Base-by-base conservation (phyloP, 306 rosid genomes). In the Dalbergia cochinchinensis region DNA sequence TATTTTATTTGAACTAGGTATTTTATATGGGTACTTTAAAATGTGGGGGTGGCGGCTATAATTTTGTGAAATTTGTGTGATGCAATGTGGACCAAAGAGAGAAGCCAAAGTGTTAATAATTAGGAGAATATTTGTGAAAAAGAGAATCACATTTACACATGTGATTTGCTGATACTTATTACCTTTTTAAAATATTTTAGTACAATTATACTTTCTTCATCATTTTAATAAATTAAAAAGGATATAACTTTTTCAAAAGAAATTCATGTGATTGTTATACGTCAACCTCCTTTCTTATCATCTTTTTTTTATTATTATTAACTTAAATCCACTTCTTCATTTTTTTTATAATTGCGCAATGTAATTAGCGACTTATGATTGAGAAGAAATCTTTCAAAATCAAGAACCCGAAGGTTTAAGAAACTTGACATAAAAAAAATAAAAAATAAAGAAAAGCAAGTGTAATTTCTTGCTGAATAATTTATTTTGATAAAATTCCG, bases 31-130 rank as follows among this genome's bases (percentile, higher is more conserved):
- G 48, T 53, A n/a, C 86, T 82, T 86, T 86, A 69, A 79, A 59
- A 69, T 79, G 77, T 86, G 86, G 86, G n/a, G 84, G 65, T 79
- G 89, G 84, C 86, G 84, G 86, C 89, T 82, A 71, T 73, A 69
- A 44, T 60, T 69, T 74, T 78, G 50, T 74, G 64, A 41, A 37
- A 74, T 63, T 62, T 54, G 75, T 75, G 76, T 78, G 80, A 57
- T 70, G 83, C 71, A 66, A 60, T 13, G 74, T 74, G 41, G 48
- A 74, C 51, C 33, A 67, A 69, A 59, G 73, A 20, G 76, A 68
- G 66, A 69, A 73, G 13, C 76, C 41, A 71, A 71, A 71, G 69
- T 72, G 65, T 71, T 33, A 11, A 54, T 37, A 20, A 39, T n/a
- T 18, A 39, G 65, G 76, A 83, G 83, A 83, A 78, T 78, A 83